phyloP scores from a whole-genome alignment of 176 grass and related monocot species.

The Coix lacrymajobi region DNA sequence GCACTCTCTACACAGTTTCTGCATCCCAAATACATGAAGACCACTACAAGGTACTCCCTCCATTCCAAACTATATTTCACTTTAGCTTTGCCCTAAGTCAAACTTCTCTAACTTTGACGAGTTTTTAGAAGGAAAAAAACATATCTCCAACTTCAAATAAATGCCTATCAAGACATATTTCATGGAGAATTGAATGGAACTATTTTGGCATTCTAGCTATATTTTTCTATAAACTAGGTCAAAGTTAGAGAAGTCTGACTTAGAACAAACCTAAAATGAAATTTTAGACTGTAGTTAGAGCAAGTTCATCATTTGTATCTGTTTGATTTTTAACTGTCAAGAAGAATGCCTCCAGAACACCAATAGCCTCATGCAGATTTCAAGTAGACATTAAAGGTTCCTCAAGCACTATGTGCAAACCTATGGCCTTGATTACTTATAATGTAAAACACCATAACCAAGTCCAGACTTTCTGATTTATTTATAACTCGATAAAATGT shows the following conservation, averaged over 20 bases:
- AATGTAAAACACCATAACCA: neutral
- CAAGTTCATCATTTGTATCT: neutral
- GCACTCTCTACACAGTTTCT: neutral
- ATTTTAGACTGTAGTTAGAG: neutral
- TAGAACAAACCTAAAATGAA: too few relatives aligned
- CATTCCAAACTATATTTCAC: neutral
- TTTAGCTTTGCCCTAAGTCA: neutral
- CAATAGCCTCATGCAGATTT: neutral
- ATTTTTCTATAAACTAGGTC: neutral
- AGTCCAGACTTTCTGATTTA: neutral
- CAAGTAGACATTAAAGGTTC: neutral
- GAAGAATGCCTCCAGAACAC: neutral
- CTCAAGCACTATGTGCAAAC: neutral
- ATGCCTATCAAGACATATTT: neutral
- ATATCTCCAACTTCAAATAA: neutral
- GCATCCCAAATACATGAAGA: neutral
- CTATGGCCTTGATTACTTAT: neutral
- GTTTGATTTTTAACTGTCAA: neutral
- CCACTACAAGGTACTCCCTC: neutral
- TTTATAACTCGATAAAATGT: neutral
- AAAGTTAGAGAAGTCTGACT: neutral
- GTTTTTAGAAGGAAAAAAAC: neutral
- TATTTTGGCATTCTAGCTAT: neutral
- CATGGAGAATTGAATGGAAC: neutral
- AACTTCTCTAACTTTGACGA: neutral